Percentiles rank a stretch among this genome's conserved stretches.
Conservation (phyloP, 1,139 yeast species). For the Hyphopichia burtonii region DNA sequence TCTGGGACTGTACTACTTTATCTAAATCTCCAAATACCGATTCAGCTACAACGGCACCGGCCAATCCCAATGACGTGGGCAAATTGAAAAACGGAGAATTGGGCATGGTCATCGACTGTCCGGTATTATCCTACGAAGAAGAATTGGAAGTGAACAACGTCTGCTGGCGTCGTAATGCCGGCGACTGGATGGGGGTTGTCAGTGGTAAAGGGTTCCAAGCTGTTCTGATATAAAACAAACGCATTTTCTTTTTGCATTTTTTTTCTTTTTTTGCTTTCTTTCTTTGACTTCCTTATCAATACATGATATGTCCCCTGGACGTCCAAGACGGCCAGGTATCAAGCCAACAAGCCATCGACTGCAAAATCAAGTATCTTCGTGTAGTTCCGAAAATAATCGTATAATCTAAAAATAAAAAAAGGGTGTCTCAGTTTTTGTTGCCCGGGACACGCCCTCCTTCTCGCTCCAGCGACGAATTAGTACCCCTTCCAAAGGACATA, state of each 20-base stretch:
- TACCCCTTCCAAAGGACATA: not conserved
- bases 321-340: too few relatives aligned
- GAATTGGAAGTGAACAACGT: slow-evolving; percentile 71
- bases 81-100: slow-evolving; percentile 8
- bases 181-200: slow-evolving; percentile 81
- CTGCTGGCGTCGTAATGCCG: slow-evolving; percentile 63
- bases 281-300: not conserved
- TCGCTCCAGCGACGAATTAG: not conserved
- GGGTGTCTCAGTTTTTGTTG: too few relatives aligned
- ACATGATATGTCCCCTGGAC: too few relatives aligned
- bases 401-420: too few relatives aligned
- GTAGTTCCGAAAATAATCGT: too few relatives aligned
- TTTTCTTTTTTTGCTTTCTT: not conserved
- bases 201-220: slow-evolving; percentile 82
- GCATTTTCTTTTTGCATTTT: not conserved
- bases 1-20: slow-evolving; percentile 68
- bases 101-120: slow-evolving; percentile 33
- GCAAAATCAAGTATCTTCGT: too few relatives aligned
- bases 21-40: slow-evolving; percentile 9
- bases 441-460: too few relatives aligned
- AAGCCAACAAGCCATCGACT: too few relatives aligned
- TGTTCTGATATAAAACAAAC: slow-evolving; percentile 37
- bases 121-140: slow-evolving; percentile 58
- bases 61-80: slow-evolving; percentile 2
- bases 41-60: not conserved